Conservation (phyloP, 2,329 filamentous ascomycete genomes). For the Neoarthrinium moseri region DNA sequence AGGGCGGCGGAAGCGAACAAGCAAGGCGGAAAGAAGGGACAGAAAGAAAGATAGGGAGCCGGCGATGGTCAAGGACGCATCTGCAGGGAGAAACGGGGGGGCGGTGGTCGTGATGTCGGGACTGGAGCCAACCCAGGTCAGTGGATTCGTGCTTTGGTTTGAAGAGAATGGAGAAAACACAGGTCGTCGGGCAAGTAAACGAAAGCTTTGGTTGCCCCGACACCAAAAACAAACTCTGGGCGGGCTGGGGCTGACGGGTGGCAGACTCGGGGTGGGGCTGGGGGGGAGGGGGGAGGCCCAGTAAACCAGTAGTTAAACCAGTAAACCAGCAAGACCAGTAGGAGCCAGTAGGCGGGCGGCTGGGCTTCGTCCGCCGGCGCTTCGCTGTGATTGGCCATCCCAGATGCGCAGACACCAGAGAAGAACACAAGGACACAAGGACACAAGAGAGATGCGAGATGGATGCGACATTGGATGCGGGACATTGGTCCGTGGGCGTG, state of each 20-base stretch:
- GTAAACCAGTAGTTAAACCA: too few relatives aligned
- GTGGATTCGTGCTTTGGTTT: conserved; percentile 1
- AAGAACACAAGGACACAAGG: too few relatives aligned
- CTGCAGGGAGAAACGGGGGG: neutral
- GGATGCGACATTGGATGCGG: conserved; percentile 1
- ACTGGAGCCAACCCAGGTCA: neutral
- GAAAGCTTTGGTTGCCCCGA: conserved; percentile 10
- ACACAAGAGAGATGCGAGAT: too few relatives aligned
- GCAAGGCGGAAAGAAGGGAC: neutral
- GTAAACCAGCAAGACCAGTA: too few relatives aligned
- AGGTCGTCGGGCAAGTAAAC: conserved; percentile 8
- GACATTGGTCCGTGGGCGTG: too few relatives aligned
- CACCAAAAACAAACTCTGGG: conserved; percentile 10
- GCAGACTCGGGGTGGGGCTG: neutral
- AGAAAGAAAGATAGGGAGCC: neutral
- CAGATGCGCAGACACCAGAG: too few relatives aligned
- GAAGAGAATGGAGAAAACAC: conserved; percentile 11
- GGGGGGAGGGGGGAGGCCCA: neutral
- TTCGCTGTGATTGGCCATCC: neutral
- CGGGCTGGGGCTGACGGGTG: neutral
- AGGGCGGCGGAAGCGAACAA: neutral
- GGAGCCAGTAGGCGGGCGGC: conserved; percentile 1
- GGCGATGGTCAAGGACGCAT: neutral
- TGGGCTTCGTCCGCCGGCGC: neutral
- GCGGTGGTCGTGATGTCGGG: conserved; percentile 4